These are phyloP conservation scores for Podospora australis DNA, from an alignment of 495 filamentous ascomycete species.

Conservation along the genomic window DNA sequence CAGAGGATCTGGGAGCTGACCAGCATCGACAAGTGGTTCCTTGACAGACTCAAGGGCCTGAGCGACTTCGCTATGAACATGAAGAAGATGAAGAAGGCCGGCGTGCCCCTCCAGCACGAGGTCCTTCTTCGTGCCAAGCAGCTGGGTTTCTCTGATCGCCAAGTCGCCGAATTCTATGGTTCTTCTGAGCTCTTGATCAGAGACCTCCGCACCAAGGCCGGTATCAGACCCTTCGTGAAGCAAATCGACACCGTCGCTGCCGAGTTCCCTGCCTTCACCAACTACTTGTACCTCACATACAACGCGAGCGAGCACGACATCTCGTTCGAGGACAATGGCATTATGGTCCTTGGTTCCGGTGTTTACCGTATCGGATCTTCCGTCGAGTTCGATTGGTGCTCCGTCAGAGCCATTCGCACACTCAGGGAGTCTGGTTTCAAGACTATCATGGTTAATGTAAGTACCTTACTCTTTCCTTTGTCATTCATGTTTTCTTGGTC, in stretches of 20 bases:
- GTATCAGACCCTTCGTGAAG: conserved; percentile 85
- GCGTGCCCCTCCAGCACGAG: conserved; percentile 47
- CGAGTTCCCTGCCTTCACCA: conserved; percentile 91
- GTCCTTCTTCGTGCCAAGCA: conserved; percentile 80
- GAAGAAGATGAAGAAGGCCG: conserved; percentile 60
- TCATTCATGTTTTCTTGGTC: background rate
- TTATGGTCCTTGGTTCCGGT: conserved; percentile 94
- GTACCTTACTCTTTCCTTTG: conserved; percentile 1
- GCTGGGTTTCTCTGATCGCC: conserved; percentile 87
- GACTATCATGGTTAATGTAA: conserved; percentile 90
- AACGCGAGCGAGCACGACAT: conserved; percentile 86
- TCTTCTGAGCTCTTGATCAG: conserved; percentile 88
- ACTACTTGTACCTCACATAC: conserved; percentile 96
- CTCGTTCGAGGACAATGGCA: conserved; percentile 75
- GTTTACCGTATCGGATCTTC: conserved; percentile 97
- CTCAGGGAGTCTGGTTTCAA: conserved; percentile 82
- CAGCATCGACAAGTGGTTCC: conserved; percentile 97
- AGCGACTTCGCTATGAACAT: conserved; percentile 81
- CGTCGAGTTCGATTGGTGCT: conserved; percentile 99
- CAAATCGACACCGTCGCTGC: conserved; percentile 98
- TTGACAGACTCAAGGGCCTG: conserved; percentile 80
- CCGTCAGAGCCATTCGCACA: conserved; percentile 91
- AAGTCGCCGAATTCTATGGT: conserved; percentile 88
- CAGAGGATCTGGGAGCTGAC: conserved; percentile 98
- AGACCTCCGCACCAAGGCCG: conserved; percentile 70